Percentiles rank a stretch among this genome's conserved stretches.
phyloP scores from a whole-genome alignment of 129 eudicot genomes.

The Centella asiatica region DNA sequence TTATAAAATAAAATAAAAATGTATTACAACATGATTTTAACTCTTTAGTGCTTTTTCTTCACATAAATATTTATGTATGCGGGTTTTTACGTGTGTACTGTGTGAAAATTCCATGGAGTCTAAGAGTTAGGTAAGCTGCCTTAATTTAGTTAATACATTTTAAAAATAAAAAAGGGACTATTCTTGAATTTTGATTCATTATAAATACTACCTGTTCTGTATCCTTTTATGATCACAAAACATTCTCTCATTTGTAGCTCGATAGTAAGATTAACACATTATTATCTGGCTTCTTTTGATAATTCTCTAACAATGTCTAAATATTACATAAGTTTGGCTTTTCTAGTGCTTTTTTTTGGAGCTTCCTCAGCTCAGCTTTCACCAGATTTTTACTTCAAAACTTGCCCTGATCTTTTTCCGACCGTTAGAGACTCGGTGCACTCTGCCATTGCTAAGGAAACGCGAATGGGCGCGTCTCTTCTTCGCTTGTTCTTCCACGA shows the following conservation, averaged over 20 bases:
- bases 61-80: too few species aligned
- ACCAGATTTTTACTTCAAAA: slow-evolving; percentile 22
- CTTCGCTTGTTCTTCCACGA: slow-evolving; percentile 51
- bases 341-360: neutral
- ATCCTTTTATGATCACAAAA: neutral
- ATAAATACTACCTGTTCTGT: neutral
- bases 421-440: slow-evolving; percentile 33
- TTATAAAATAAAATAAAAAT: too few species aligned
- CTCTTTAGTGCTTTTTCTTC: too few species aligned
- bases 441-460: slow-evolving; percentile 36
- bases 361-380: slow-evolving; percentile 16
- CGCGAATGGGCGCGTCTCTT: slow-evolving; percentile 47
- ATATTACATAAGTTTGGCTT: neutral
- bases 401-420: slow-evolving; percentile 38
- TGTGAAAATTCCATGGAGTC: neutral
- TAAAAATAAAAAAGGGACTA: too few species aligned
- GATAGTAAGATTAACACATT: too few species aligned
- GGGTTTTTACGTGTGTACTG: too few species aligned
- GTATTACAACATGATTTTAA: too few species aligned
- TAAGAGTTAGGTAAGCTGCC: neutral
- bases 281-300: too few species aligned
- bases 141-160: too few species aligned
- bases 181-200: too few species aligned
- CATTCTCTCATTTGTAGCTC: neutral
- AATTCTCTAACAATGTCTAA: neutral